Base-by-base conservation (phyloP, 345 rosid species). In the Gynandropsis gynandra region DNA sequence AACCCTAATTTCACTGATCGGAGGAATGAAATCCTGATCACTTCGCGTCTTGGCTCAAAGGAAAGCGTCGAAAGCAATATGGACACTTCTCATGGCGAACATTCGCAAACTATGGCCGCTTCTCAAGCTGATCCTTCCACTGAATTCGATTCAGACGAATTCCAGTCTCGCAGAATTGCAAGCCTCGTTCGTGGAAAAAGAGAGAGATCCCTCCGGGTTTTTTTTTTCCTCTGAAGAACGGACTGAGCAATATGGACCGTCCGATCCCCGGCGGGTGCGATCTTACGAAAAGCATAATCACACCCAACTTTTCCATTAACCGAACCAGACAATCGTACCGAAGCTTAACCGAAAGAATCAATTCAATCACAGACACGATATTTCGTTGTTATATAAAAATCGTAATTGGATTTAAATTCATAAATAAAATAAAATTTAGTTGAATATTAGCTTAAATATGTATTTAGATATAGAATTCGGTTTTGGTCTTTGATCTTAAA, bases 1-100 rank as follows among this genome's bases (percentile, higher is more conserved):
- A 59, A 34, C 50, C 70, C 65, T 52, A 65, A 47, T 8, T 59
- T n/a, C 4, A n/a, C 44, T 20, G 29, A 36, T 8, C 15, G 32
- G 17, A 7, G 20, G 56, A 59, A 39, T n/a, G n/a, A n/a, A n/a
- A 21, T 12, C 0, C 10, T 9, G 20, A 35, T 59, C 51, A 42
- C 32, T 0, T 13, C 10, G 10, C 10, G 40, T 31, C 38, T 29
- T 2, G 43, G 33, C 37, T 27, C 48, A 53, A 45, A 20, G 4
- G 56, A 49, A 41, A 27, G 52, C 36, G 57, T 0, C 37, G 16
- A 47, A 38, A 58, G 32, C 13, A 35, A 65, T 39, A 58, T 46
- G 8, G 64, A 47, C n/a, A n/a, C n/a, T 58, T 0, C 4, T 49
- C 9, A 15, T 39, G 13, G 24, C 29, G 5, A 24, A 24, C 2